These are phyloP conservation scores for Smittium culicis DNA, from an alignment of 371 early-diverging fungal genomes.

Conservation along the genomic window DNA sequence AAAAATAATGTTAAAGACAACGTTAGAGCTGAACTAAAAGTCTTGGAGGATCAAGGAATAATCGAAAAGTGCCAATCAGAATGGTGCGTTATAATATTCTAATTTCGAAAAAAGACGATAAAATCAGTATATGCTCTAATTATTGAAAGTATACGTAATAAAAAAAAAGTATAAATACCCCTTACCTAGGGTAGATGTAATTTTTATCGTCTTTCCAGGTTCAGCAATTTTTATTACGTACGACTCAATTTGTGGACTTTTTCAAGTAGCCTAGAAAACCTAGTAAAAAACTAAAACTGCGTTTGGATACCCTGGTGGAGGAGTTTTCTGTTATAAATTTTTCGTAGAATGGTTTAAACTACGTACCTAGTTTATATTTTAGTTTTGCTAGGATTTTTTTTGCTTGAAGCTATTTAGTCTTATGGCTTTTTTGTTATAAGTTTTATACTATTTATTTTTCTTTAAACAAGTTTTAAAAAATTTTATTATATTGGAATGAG, in stretches of 20 bases:
- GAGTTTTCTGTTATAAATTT: slow-evolving; percentile 3
- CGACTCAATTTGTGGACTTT: slow-evolving; percentile 27
- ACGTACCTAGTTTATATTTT: no score
- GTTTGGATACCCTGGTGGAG: slow-evolving; percentile 20
- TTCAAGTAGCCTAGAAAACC: slow-evolving; percentile 22
- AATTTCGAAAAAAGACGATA: slow-evolving; percentile 41
- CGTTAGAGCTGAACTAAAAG: not conserved
- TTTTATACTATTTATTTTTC: no score
- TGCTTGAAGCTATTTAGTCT: no score
- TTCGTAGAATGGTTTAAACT: no score
- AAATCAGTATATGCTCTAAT: slow-evolving; percentile 30
- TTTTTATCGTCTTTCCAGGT: slow-evolving; percentile 22
- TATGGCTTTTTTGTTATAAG: no score
- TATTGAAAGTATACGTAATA: slow-evolving; percentile 36
- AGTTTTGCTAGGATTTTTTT: no score
- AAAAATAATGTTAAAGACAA: not conserved
- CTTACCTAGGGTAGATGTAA: slow-evolving; percentile 25
- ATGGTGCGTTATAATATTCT: slow-evolving; percentile 39
- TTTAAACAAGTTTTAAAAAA: no score
- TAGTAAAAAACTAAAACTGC: slow-evolving; percentile 34
- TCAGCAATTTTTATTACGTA: slow-evolving; percentile 17
- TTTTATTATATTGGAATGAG: no score
- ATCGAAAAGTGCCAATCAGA: not conserved
- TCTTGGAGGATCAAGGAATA: not conserved
- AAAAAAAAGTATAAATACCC: slow-evolving; percentile 27